Percentiles rank a stretch among this genome's conserved stretches.
phyloP scores from a whole-genome alignment of 2,329 filamentous ascomycete genomes.

The Aspergillus aculeatinus region DNA sequence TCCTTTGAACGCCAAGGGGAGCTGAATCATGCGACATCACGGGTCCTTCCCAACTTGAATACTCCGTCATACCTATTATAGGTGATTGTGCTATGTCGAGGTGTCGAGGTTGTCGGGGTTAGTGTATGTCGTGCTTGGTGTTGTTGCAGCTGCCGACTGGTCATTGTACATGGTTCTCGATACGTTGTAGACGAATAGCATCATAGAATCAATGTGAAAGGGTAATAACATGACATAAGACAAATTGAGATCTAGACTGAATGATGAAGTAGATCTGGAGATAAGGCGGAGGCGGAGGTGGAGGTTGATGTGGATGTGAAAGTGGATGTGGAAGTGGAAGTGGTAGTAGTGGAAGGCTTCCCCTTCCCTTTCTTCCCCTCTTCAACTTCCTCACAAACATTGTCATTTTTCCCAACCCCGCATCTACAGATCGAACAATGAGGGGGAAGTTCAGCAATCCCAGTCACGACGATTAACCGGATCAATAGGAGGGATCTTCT shows the following conservation, averaged over 20 bases:
- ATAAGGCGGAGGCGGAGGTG: neutral
- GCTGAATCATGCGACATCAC: neutral
- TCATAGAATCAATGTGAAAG: neutral
- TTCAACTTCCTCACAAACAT: neutral
- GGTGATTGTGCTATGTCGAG: neutral
- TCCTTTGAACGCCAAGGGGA: neutral
- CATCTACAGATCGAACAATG: neutral
- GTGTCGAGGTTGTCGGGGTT: too few relatives aligned
- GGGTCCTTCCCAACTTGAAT: neutral
- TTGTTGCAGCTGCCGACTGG: neutral
- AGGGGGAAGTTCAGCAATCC: too few relatives aligned
- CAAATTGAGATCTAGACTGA: neutral
- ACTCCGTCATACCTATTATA: neutral
- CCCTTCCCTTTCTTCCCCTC: neutral
- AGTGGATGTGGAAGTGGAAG: too few relatives aligned
- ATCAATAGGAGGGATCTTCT: neutral
- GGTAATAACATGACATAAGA: neutral
- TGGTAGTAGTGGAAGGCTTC: too few relatives aligned
- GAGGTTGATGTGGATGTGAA: too few relatives aligned
- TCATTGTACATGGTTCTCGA: neutral
- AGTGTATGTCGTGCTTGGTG: neutral
- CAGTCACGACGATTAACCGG: neutral
- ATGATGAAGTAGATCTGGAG: neutral
- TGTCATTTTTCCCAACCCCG: neutral
- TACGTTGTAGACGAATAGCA: neutral